These are phyloP conservation scores for Samsoniella hepiali DNA, from an alignment of 2,329 filamentous ascomycete species.

Conservation along the genomic window DNA sequence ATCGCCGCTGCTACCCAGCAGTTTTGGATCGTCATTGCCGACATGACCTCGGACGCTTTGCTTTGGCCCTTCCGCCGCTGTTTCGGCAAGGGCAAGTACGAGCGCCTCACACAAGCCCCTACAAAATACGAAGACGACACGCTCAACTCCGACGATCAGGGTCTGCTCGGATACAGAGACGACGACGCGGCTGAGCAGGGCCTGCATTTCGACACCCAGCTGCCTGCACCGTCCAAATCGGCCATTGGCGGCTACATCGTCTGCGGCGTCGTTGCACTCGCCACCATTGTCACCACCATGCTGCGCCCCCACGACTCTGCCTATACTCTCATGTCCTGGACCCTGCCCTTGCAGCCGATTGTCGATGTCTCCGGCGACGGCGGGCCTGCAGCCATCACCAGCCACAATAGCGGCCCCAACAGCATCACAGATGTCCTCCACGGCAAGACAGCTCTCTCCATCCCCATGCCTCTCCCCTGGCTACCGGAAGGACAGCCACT, in stretches of 20 bases:
- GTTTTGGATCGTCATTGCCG: constrained; percentile 14
- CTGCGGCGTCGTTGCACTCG: constrained; percentile 14
- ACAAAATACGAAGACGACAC: constrained; percentile 17
- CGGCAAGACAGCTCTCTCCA: constrained; percentile 27
- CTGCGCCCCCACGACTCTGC: constrained; percentile 33
- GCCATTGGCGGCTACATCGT: constrained; percentile 17
- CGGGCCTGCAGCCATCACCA: constrained; percentile 28
- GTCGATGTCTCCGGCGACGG: constrained; percentile 32
- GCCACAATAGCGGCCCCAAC: constrained; percentile 26
- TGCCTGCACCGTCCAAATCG: constrained; percentile 22
- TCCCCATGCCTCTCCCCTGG: constrained; percentile 26
- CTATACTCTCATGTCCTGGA: constrained; percentile 36
- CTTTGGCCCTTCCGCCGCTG: constrained; percentile 10
- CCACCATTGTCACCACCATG: constrained; percentile 26
- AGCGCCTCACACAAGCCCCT: neutral
- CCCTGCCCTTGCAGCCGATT: constrained; percentile 32
- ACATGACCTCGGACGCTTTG: constrained; percentile 15
- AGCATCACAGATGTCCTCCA: constrained; percentile 29
- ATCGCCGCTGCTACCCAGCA: constrained; percentile 15
- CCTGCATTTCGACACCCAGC: constrained; percentile 16
- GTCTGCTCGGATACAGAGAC: constrained; percentile 3
- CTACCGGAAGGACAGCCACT: constrained; percentile 25
- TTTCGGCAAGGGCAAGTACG: constrained; percentile 1
- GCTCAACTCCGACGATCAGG: constrained; percentile 1
- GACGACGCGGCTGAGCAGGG: constrained; percentile 15